phyloP scores from a whole-genome alignment of 2,329 filamentous ascomycete species.

The Xylaria sp. region DNA sequence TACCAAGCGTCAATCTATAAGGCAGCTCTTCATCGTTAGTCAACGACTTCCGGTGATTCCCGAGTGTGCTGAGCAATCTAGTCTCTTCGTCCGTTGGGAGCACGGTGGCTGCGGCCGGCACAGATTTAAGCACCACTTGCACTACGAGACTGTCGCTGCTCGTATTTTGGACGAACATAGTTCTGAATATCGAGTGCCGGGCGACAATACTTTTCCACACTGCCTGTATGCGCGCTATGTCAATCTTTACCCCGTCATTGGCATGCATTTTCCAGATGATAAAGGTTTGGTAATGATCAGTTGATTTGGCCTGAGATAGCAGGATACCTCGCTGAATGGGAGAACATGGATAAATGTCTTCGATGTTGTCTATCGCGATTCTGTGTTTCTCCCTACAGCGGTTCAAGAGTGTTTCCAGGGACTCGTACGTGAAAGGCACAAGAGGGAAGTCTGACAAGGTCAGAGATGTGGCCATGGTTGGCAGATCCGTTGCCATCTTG shows the following conservation, averaged over 20 bases:
- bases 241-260: not conserved
- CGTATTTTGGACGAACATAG: no score
- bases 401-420: not conserved
- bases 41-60: not conserved
- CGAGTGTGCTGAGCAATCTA: no score
- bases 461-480: no score
- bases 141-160: no score
- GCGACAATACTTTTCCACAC: no score
- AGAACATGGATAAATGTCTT: constrained; percentile 17
- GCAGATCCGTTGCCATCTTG: no score
- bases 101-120: no score
- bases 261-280: not conserved
- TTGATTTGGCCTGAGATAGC: constrained; percentile 7
- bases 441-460: no score
- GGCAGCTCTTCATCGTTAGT: not conserved
- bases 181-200: no score
- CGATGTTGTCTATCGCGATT: not conserved
- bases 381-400: not conserved
- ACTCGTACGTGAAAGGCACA: not conserved
- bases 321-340: constrained; percentile 8
- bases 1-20: not conserved
- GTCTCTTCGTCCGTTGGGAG: no score
- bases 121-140: no score
- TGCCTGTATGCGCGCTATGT: no score
- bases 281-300: constrained; percentile 9